phyloP scores from a whole-genome alignment of 495 filamentous ascomycete species.

The Friedmanniomyces endolithicus region DNA sequence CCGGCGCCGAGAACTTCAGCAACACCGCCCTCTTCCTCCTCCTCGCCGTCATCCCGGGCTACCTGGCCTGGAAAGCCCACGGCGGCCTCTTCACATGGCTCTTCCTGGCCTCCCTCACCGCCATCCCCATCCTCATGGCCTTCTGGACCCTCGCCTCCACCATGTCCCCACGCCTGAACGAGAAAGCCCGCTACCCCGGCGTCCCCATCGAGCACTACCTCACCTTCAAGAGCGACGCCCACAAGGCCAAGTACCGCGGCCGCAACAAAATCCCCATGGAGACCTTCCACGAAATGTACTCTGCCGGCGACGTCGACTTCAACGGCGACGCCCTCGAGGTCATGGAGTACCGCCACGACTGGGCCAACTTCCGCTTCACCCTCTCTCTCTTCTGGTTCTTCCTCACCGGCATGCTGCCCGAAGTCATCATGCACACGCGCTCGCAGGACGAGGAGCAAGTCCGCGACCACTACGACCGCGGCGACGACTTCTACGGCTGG shows the following conservation, averaged over 20 bases:
- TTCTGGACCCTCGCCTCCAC: constrained; percentile 60
- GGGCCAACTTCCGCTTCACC: constrained; percentile 75
- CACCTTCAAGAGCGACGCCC: constrained; percentile 63
- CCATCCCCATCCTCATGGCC: constrained; percentile 52
- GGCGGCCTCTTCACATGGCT: constrained; percentile 59
- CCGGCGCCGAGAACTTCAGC: constrained; percentile 58
- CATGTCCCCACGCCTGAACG: constrained; percentile 60
- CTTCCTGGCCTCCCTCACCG: constrained; percentile 54
- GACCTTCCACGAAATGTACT: constrained; percentile 85
- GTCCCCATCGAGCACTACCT: constrained; percentile 76
- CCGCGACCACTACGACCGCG: constrained; percentile 75
- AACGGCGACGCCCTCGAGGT: constrained; percentile 71
- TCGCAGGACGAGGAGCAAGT: constrained; percentile 82
- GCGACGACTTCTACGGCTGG: constrained; percentile 82
- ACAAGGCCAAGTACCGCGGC: constrained; percentile 61
- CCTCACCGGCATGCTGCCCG: constrained; percentile 58
- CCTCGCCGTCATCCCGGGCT: constrained; percentile 49
- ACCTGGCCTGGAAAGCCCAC: constrained; percentile 54
- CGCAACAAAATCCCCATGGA: constrained; percentile 71
- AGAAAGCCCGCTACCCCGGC: constrained; percentile 64
- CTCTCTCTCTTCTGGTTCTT: constrained; percentile 55
- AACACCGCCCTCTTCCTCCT: constrained; percentile 49
- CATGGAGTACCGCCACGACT: constrained; percentile 76
- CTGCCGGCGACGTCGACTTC: constrained; percentile 73
- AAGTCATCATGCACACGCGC: constrained; percentile 67